Evolutionary conservation across 2,329 filamentous ascomycete species (phyloP).

Genomic region (Cryphonectria nitschkei): DNA sequence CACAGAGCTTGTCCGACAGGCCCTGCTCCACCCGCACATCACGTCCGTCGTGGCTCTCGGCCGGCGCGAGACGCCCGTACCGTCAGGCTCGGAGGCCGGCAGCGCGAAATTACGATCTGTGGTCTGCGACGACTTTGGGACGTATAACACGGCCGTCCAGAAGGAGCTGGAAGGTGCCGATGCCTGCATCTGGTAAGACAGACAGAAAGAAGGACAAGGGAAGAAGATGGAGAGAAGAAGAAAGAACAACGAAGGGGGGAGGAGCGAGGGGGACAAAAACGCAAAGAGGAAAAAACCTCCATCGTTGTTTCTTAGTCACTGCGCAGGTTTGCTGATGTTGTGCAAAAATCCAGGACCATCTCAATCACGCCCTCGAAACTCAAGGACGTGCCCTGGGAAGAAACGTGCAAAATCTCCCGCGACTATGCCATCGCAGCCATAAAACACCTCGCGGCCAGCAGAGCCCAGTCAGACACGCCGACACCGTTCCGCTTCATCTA

Average conservation of each 20-base stretch:
- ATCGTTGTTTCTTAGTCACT: background rate
- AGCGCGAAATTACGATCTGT: slow-evolving; percentile 45
- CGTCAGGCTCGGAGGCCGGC: slow-evolving; percentile 27
- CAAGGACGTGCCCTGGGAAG: slow-evolving; percentile 28
- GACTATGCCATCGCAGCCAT: slow-evolving; percentile 33
- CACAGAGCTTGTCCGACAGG: slow-evolving; percentile 48
- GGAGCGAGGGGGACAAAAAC: too few species aligned
- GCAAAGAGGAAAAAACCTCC: background rate
- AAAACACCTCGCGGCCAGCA: slow-evolving; percentile 30
- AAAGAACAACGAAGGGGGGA: too few species aligned
- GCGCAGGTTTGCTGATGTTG: background rate
- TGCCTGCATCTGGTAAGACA: slow-evolving; percentile 47
- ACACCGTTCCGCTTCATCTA: slow-evolving; percentile 40
- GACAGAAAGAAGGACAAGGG: background rate
- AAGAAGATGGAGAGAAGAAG: too few species aligned
- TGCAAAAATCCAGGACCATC: slow-evolving; percentile 33
- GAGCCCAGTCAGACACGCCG: slow-evolving; percentile 32
- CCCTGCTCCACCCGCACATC: slow-evolving; percentile 41
- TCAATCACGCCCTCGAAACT: slow-evolving; percentile 35
- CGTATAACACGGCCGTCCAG: slow-evolving; percentile 45
- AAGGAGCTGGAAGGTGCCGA: slow-evolving; percentile 45
- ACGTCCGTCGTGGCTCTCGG: slow-evolving; percentile 47
- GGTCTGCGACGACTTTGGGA: slow-evolving; percentile 44
- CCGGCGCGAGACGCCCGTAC: slow-evolving; percentile 40
- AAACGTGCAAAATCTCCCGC: slow-evolving; percentile 34